phyloP scores from a whole-genome alignment of 2,329 filamentous ascomycete genomes.

The Davidsoniella eucalypti region DNA sequence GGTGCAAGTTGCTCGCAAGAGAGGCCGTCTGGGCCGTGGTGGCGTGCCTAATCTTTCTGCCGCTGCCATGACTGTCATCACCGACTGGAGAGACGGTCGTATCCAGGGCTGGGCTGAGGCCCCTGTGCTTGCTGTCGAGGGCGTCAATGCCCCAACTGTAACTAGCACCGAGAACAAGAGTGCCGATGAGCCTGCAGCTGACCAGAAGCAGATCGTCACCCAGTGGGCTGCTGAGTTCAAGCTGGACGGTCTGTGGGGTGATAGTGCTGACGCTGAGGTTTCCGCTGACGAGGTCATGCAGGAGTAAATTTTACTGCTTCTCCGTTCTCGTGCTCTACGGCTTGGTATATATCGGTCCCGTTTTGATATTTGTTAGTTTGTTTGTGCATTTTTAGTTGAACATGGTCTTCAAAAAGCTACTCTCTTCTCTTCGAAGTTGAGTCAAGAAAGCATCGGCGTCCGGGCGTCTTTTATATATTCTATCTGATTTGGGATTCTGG shows the following conservation, averaged over 20 bases:
- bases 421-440: too few relatives aligned
- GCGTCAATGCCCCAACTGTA: conserved; percentile 15
- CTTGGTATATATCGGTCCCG: conserved; percentile 2
- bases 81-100: conserved; percentile 90
- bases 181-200: conserved; percentile 32
- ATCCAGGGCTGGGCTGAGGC: conserved; percentile 85
- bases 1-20: conserved; percentile 84
- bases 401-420: too few relatives aligned
- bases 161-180: conserved; percentile 21
- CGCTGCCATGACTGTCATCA: conserved; percentile 83
- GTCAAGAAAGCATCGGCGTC: conserved; percentile 15
- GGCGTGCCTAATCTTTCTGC: conserved; percentile 78
- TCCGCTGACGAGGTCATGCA: conserved; percentile 32
- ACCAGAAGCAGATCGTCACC: conserved; percentile 76
- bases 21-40: conserved; percentile 73
- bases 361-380: too few relatives aligned
- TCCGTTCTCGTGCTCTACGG: not conserved
- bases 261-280: conserved; percentile 14
- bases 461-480: conserved; percentile 13
- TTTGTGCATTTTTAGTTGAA: too few relatives aligned
- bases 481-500: conserved; percentile 15
- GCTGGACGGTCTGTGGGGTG: conserved; percentile 77
- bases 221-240: conserved; percentile 93
- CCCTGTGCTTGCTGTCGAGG: conserved; percentile 46
- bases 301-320: conserved; percentile 22